phyloP scores from a whole-genome alignment of 2,329 filamentous ascomycete genomes.

The Aspergillus carbonarius region DNA sequence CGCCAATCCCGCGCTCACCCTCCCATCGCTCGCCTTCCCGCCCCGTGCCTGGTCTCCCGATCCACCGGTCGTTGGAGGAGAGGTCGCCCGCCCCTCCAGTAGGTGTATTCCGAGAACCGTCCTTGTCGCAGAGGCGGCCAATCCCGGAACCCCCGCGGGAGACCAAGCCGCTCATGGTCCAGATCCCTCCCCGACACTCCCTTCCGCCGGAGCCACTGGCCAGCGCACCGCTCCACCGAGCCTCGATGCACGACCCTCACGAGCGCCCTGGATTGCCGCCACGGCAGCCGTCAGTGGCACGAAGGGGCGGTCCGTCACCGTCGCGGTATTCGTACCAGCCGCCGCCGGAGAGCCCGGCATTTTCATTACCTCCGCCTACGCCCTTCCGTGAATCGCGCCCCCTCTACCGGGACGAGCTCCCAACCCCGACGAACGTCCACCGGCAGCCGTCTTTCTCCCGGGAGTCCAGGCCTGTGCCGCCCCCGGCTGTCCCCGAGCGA shows the following conservation, averaged over 20 bases:
- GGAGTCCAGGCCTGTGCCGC: conserved; percentile 22
- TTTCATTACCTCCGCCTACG: conserved; percentile 3
- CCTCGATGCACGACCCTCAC: conserved; percentile 31
- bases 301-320: conserved; percentile 25
- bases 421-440: conserved; percentile 21
- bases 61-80: conserved; percentile 30
- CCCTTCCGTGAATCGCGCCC: conserved; percentile 17
- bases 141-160: conserved; percentile 27
- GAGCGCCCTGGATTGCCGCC: conserved; percentile 53
- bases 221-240: conserved; percentile 38
- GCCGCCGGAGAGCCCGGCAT: conserved; percentile 3
- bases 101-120: conserved; percentile 27
- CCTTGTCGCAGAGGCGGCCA: conserved; percentile 29
- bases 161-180: conserved; percentile 33
- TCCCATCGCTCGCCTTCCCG: conserved; percentile 21
- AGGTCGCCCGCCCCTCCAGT: conserved; percentile 22
- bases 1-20: conserved; percentile 18
- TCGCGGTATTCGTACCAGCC: conserved; percentile 13
- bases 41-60: conserved; percentile 27
- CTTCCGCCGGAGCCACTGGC: conserved; percentile 21
- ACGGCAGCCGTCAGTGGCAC: conserved; percentile 30
- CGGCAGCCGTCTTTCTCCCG: conserved; percentile 31
- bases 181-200: conserved; percentile 29
- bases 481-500: conserved; percentile 22
- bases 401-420: conserved; percentile 16